These are phyloP conservation scores for Salmacisia buchloeana DNA, from an alignment of 1,284 basidiomycete species.

Conservation along the genomic window DNA sequence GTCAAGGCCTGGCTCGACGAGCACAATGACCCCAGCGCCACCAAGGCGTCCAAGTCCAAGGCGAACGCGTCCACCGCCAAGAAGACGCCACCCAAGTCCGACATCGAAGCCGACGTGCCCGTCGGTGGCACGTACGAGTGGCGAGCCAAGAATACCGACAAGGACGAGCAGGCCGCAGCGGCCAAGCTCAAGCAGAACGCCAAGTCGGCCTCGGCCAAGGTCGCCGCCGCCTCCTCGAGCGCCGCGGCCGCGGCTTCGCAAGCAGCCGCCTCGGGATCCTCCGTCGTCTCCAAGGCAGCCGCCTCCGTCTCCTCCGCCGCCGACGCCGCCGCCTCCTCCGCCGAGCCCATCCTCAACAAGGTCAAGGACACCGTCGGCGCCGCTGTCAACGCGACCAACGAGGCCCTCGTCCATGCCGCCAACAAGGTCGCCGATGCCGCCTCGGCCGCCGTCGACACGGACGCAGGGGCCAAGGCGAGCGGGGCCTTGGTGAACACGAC, in stretches of 20 bases:
- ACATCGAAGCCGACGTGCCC: conserved; percentile 7
- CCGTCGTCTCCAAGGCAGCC: neutral
- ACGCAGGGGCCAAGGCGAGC: neutral
- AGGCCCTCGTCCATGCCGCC: neutral
- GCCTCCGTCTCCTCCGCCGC: neutral
- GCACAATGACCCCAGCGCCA: conserved; percentile 16
- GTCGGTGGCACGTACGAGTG: conserved; percentile 17
- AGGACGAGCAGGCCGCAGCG: conserved; percentile 13
- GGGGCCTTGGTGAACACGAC: neutral
- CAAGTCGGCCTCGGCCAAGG: conserved; percentile 8
- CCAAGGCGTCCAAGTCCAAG: conserved; percentile 19
- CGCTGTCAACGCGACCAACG: neutral
- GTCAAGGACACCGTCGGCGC: neutral
- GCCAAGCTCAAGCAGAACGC: conserved; percentile 11
- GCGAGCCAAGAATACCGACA: conserved; percentile 13
- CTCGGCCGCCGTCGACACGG: neutral
- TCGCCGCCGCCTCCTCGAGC: neutral
- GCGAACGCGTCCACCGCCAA: conserved; percentile 20
- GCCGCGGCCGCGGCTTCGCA: neutral
- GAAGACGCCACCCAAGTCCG: neutral
- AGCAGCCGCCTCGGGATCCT: neutral
- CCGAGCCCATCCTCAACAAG: neutral
- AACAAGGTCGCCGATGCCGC: conserved; percentile 6
- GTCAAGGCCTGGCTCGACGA: conserved; percentile 41
- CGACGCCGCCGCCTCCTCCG: neutral